These are phyloP conservation scores for Trichoderma koningiopsis DNA, from an alignment of 2,329 filamentous ascomycete species.

Conservation along the genomic window DNA sequence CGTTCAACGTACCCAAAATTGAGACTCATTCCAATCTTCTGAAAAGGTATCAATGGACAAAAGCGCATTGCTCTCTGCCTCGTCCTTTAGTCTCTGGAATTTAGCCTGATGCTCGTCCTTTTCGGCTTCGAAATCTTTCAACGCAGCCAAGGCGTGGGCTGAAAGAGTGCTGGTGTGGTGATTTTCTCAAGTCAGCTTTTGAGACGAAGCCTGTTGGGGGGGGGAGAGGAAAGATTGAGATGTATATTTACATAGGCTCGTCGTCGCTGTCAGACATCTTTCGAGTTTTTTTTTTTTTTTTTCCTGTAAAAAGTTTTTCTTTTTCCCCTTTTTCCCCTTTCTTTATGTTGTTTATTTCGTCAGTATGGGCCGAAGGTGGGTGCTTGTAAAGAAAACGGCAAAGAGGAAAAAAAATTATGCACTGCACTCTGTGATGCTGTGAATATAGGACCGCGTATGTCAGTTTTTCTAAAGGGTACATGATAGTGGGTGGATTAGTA, in stretches of 20 bases:
- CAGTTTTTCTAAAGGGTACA: not conserved
- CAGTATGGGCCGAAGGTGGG: not conserved
- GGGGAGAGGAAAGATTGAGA: not conserved
- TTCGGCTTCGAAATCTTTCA: conserved; percentile 74
- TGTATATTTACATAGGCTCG: conserved; percentile 15
- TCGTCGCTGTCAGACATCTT: conserved; percentile 21
- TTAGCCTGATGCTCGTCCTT: conserved; percentile 65
- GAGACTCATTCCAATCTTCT: conserved; percentile 81
- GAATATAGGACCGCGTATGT: not conserved
- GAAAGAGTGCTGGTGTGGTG: conserved; percentile 56
- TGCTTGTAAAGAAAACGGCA: not conserved
- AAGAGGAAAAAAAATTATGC: not conserved
- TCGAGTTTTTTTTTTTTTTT: not conserved
- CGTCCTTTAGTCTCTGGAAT: conserved; percentile 67
- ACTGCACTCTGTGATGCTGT: not conserved
- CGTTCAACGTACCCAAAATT: conserved; percentile 70
- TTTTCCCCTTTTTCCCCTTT: not conserved
- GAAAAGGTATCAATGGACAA: conserved; percentile 69
- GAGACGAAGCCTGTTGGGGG: not conserved
- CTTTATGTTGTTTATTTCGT: not conserved
- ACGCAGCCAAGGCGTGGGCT: conserved; percentile 64
- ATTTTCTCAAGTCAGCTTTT: not conserved
- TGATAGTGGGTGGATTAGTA: not conserved
- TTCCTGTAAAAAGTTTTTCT: not conserved
- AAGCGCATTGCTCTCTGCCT: conserved; percentile 56